Evolutionary conservation across 371 early-diverging fungal genomes (phyloP), one percentile per base, ranked within the genome.

Genomic region (Circinella umbellata): DNA sequence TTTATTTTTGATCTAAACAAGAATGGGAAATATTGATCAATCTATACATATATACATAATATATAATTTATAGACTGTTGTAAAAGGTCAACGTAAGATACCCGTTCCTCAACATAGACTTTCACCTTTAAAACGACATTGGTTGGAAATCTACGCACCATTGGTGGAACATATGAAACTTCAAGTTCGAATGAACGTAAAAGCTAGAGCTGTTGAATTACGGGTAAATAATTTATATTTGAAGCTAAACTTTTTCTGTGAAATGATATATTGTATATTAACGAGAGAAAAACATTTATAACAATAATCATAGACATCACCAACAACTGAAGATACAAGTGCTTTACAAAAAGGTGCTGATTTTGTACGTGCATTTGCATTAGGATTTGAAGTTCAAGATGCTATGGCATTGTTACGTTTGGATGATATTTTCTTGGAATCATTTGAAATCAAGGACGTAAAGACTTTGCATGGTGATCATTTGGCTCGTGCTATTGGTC

Each of bases 131-230:
- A 98, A 96, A 80, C 90, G 93, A 63, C 90, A 94, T 64, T 99
- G 99, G 99, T 75, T 98, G 73, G 95, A 99, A 76, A 92, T 99
- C 73, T 99, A 99, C 85, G 92, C 98, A 38, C 99, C 99, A n/a
- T 86, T 99, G 38, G 99, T 99, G 9, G 96, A 98, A 77, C 95
- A 98, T 74, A 91, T 99, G 82, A 95, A 97, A 69, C 86, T 99
- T 47, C 97, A 99, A 81, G 92, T 99, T 34, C 90, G 99, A 66
- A 96, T 99, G 94, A 99, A 99, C 83, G 77, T 95, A 59, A 92
- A 92, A 75, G 79, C 89, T 66, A 93, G 92, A 72, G 80, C 92
- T 66, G 96, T 99, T 51, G 99, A 99, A 80, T 72, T 99, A 47
- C 85, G 90, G 77, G 93, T 88, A 88, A 76, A 72, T 59, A 59